Conservation (phyloP, 176 grass and related monocot species). For the sorghum (Sorghum bicolor) region Sorghum_bicolor_NCBIv3 NC_012870.2:23886001-23886500, state of each 20-base stretch:
- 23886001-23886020: conserved; percentile 92
- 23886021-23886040: conserved; percentile 93
- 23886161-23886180: conserved; percentile 77
- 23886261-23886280: conserved; percentile 70
- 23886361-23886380: conserved; percentile 49
- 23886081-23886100: conserved; percentile 78
- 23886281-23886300: conserved; percentile 59
- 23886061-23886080: conserved; percentile 97
- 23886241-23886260: conserved; percentile 65
- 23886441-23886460: conserved; percentile 51
- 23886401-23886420: conserved; percentile 39
- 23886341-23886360: conserved; percentile 51
- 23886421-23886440: conserved; percentile 53
- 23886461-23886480: conserved; percentile 60
- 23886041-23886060: conserved; percentile 75
- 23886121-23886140: conserved; percentile 76
- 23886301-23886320: conserved; percentile 96
- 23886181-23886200: conserved; percentile 60
- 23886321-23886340: conserved; percentile 78
- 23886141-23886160: conserved; percentile 80
- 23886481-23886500: conserved; percentile 65
- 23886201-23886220: conserved; percentile 67
- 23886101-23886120: conserved; percentile 78
- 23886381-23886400: conserved; percentile 41
- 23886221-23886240: conserved; percentile 55